These are phyloP conservation scores for Sporothrix globosa DNA, from an alignment of 2,329 filamentous ascomycete species.

Conservation along the genomic window DNA sequence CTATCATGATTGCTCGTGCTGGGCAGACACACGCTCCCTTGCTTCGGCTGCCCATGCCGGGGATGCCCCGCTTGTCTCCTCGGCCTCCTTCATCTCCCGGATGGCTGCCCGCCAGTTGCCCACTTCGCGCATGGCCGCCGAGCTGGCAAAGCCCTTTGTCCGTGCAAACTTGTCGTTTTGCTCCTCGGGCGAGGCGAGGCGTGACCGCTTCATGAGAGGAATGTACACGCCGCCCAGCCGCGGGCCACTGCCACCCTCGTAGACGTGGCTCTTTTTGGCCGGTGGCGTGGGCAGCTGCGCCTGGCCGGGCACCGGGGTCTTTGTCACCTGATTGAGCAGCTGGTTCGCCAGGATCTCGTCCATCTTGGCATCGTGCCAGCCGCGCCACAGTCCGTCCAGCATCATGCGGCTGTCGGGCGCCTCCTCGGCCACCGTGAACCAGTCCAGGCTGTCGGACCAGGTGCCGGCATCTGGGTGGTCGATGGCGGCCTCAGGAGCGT, in stretches of 20 bases:
- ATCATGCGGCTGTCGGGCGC: constrained; percentile 59
- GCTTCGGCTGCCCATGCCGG: neutral
- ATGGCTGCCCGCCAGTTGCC: constrained; percentile 44
- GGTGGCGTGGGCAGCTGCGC: constrained; percentile 48
- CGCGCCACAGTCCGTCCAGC: constrained; percentile 75
- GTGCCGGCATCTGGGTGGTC: constrained; percentile 41
- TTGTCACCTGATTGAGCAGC: constrained; percentile 66
- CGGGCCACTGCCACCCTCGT: constrained; percentile 59
- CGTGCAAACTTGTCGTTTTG: constrained; percentile 65
- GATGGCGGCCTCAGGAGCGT: constrained; percentile 15
- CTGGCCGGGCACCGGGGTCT: constrained; percentile 25
- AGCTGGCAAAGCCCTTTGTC: constrained; percentile 59
- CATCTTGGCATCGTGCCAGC: constrained; percentile 84
- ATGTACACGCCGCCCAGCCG: constrained; percentile 58
- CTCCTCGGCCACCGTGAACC: constrained; percentile 78
- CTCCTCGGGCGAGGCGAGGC: constrained; percentile 56
- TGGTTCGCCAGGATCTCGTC: constrained; percentile 82
- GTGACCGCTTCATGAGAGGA: constrained; percentile 56
- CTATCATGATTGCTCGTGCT: neutral
- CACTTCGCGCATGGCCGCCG: constrained; percentile 53
- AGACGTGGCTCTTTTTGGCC: constrained; percentile 47
- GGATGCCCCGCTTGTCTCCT: constrained; percentile 36
- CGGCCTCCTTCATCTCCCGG: constrained; percentile 39
- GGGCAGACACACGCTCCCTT: neutral
- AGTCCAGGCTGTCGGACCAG: constrained; percentile 67